Percentiles rank a stretch among this genome's conserved stretches.
These are phyloP conservation scores for Haplosporangium sp. DNA, from an alignment of 371 early-diverging fungal species.

Conservation along the genomic window DNA sequence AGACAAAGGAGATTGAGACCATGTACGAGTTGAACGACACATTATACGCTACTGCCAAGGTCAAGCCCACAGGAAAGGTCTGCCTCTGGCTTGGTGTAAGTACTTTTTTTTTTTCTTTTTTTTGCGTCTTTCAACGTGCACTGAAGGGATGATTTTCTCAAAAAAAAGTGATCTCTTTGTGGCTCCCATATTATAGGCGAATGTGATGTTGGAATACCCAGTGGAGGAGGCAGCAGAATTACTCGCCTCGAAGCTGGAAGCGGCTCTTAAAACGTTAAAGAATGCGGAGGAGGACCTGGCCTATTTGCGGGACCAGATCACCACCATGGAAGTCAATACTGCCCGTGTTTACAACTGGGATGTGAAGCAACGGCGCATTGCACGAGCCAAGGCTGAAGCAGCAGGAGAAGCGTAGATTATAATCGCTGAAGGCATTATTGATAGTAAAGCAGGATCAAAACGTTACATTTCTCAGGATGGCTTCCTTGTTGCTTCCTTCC, in stretches of 20 bases:
- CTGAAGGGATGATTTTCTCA: not conserved
- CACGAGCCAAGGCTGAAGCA: slow-evolving; percentile 53
- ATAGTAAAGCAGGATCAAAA: no score
- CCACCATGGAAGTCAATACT: slow-evolving; percentile 98
- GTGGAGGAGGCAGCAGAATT: slow-evolving; percentile 90
- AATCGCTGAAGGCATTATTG: not conserved
- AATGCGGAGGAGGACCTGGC: slow-evolving; percentile 92
- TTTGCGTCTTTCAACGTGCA: no score
- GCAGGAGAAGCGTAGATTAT: slow-evolving; percentile 11
- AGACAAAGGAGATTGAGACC: slow-evolving; percentile 76
- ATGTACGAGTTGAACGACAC: slow-evolving; percentile 96
- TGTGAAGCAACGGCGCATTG: slow-evolving; percentile 85
- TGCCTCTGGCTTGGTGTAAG: slow-evolving; percentile 96
- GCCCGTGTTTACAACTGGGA: slow-evolving; percentile 98
- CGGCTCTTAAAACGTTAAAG: slow-evolving; percentile 77
- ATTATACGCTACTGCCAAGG: slow-evolving; percentile 86
- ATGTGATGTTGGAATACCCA: slow-evolving; percentile 96
- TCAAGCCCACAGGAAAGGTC: slow-evolving; percentile 82
- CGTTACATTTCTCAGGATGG: no score
- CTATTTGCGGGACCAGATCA: slow-evolving; percentile 95
- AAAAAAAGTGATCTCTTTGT: not conserved
- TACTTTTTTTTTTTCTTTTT: not conserved
- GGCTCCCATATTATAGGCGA: slow-evolving; percentile 73
- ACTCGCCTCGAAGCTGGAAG: slow-evolving; percentile 77
- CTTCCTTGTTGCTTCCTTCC: no score